phyloP scores from a whole-genome alignment of 345 rosid species.

The Gossypium anomalum region DNA sequence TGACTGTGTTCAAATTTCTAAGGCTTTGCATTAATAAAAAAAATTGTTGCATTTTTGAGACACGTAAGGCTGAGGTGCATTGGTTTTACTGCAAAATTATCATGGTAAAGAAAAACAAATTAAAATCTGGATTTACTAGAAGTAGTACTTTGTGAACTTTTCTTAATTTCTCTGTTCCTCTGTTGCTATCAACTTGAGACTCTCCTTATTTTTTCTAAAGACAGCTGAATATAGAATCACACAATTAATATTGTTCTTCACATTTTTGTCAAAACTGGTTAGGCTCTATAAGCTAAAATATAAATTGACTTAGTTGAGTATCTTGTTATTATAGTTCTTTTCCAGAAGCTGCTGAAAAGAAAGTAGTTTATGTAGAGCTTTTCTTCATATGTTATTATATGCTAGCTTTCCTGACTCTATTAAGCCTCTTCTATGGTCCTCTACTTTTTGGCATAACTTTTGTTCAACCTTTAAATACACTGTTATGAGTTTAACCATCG shows the following conservation, averaged over 20 bases:
- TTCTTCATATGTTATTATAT: neutral
- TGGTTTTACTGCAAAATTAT: neutral
- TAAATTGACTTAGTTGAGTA: no score
- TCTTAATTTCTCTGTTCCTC: neutral
- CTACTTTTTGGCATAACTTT: neutral
- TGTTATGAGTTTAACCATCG: no score
- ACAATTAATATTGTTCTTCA: neutral
- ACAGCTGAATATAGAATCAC: neutral
- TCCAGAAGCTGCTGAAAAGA: no score
- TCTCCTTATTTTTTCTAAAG: neutral
- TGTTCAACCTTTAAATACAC: neutral
- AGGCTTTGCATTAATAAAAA: neutral
- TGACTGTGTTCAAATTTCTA: neutral
- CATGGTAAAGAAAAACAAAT: neutral
- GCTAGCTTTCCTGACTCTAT: neutral
- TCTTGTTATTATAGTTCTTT: no score
- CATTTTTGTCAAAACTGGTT: neutral
- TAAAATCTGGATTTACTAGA: neutral
- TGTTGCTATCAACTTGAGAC: neutral
- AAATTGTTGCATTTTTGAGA: neutral
- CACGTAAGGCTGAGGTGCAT: neutral
- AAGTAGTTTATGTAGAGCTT: neutral
- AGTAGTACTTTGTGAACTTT: neutral
- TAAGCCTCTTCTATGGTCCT: neutral
- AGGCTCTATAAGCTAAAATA: no score